Evolutionary conservation across 1,284 basidiomycete species (phyloP), one percentile per base, ranked within the genome.

Genomic region (Pseudozyma pruni): DNA sequence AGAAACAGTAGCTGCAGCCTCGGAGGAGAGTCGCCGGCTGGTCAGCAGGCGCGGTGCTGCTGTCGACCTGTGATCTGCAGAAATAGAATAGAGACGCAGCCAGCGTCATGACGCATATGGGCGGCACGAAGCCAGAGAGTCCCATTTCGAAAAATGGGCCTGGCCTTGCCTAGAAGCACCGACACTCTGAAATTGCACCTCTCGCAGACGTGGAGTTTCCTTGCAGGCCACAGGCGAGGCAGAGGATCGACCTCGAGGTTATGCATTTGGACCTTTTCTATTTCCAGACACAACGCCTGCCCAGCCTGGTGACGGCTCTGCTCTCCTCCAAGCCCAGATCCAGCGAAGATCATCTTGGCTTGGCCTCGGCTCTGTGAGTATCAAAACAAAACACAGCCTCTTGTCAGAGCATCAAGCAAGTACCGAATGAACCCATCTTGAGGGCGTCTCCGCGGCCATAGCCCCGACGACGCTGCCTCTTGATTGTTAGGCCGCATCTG

Each of bases 91-190:
- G 22, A 37, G 39, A 17, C n/a, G 37, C 27, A 32, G 22, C 19
- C 50, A 57, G 54, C 62, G 62, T 64, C 55, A 64, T 64, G 50
- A 50, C 51, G 62, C 62, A 58, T 45, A 44, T 49, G 29, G 14
- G 43, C 43, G 37, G 50, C 55, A 58, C 39, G 23, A 29, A 25
- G 20, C 35, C n/a, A 37, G 45, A 29, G 34, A 17, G 9, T 44
- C 14, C 5, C 14, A 13, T 35, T n/a, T 1, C 31, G 31, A 25
- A 39, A 22, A 29, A 29, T n/a, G n/a, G n/a, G n/a, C n/a, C n/a
- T n/a, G n/a, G n/a, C n/a, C n/a, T n/a, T n/a, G n/a, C n/a, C n/a
- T n/a, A n/a, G n/a, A n/a, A 20, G 32, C 43, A 27, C 25, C 23
- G 23, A 47, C 44, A 38, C n/a, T n/a, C 56, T 59, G 44, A 5